These are phyloP conservation scores for Athelia psychrophila DNA, from an alignment of 1,284 basidiomycete genomes.

Conservation along the genomic window DNA sequence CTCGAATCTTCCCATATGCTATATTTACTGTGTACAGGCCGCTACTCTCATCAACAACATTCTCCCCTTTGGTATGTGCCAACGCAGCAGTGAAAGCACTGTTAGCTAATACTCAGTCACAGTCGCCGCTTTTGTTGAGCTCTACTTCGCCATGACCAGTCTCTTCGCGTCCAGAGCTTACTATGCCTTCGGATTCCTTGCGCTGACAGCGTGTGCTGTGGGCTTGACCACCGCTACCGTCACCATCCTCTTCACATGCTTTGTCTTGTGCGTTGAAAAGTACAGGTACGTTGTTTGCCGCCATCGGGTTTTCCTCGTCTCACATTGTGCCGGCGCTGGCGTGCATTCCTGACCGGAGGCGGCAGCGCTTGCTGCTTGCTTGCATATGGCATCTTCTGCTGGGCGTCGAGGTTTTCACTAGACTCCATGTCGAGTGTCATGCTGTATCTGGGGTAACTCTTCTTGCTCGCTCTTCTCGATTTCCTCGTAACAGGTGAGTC, in stretches of 20 bases:
- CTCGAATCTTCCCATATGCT: constrained; percentile 3
- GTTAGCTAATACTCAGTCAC: constrained; percentile 7
- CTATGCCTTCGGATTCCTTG: constrained; percentile 95
- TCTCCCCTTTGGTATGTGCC: constrained; percentile 77
- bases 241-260: constrained; percentile 89
- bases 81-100: background rate
- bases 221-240: constrained; percentile 88
- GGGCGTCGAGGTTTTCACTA: constrained; percentile 82
- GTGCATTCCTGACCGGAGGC: constrained; percentile 91
- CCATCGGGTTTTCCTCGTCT: constrained; percentile 2
- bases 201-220: constrained; percentile 85
- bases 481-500: constrained; percentile 84
- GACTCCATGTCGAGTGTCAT: constrained; percentile 82
- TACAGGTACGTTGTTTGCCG: constrained; percentile 59
- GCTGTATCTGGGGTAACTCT: constrained; percentile 91
- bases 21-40: constrained; percentile 41
- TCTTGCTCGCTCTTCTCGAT: constrained; percentile 79
- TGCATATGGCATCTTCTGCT: constrained; percentile 84
- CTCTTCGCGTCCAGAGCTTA: constrained; percentile 93
- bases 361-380: constrained; percentile 94
- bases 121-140: constrained; percentile 94
- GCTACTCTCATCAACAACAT: constrained; percentile 85
- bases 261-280: constrained; percentile 92
- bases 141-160: constrained; percentile 92
- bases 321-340: constrained; percentile 86